phyloP scores from a whole-genome alignment of 208 protist genomes.

The Angomonas ambiguus region DNA sequence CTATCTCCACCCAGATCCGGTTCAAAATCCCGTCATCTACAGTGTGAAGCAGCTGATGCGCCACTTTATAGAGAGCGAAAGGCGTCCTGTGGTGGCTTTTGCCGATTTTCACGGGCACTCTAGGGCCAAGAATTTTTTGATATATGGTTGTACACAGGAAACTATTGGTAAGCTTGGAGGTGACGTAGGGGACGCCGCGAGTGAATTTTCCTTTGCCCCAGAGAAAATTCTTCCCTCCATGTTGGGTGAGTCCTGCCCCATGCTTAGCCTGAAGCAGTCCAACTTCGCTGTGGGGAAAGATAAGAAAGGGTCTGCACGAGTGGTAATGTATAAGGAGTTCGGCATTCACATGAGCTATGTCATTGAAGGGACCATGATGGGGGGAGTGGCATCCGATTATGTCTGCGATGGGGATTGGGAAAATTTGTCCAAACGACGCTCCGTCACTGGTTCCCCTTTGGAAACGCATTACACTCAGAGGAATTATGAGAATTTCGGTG shows the following conservation, averaged over 20 bases:
- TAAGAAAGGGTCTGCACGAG: slow-evolving; percentile 85
- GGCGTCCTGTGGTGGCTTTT: slow-evolving; percentile 81
- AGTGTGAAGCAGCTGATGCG: slow-evolving; percentile 71
- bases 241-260: slow-evolving; percentile 43
- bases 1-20: slow-evolving; percentile 69
- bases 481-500: slow-evolving; percentile 16
- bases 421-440: neutral
- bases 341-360: slow-evolving; percentile 93
- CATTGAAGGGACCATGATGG: slow-evolving; percentile 93
- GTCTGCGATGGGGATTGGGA: slow-evolving; percentile 5
- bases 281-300: slow-evolving; percentile 86
- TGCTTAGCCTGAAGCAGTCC: slow-evolving; percentile 70
- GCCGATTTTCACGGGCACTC: slow-evolving; percentile 96
- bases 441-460: neutral
- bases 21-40: slow-evolving; percentile 81
- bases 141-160: slow-evolving; percentile 90
- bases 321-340: slow-evolving; percentile 90
- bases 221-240: slow-evolving; percentile 80
- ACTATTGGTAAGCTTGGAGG: slow-evolving; percentile 20
- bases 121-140: slow-evolving; percentile 91
- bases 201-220: slow-evolving; percentile 7
- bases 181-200: neutral
- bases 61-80: slow-evolving; percentile 58
- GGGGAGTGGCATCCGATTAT: slow-evolving; percentile 30
- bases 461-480: slow-evolving; percentile 21